phyloP scores from a whole-genome alignment of 208 protist species.

The Wallacemonas sp. region DNA sequence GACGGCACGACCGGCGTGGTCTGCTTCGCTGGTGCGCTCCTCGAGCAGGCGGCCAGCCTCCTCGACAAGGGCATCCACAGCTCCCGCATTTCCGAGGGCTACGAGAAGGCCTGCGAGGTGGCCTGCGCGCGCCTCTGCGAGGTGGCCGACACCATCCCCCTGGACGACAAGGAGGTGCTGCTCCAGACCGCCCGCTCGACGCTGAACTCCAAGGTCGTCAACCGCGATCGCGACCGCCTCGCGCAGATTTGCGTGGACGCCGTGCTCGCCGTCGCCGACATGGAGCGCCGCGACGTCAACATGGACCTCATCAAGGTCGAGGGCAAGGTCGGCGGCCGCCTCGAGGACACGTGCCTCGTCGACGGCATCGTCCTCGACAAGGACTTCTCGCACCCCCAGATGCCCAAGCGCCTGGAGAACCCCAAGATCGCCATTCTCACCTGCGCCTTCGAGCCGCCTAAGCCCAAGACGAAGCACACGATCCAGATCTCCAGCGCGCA shows the following conservation, averaged over 20 bases:
- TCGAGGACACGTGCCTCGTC: slow-evolving; percentile 98
- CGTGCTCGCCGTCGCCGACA: slow-evolving; percentile 98
- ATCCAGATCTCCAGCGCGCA: slow-evolving; percentile 96
- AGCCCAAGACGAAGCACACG: slow-evolving; percentile 99
- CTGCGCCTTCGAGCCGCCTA: slow-evolving; percentile 99
- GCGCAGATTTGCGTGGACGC: slow-evolving; percentile 99
- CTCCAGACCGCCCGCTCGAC: slow-evolving; percentile 98
- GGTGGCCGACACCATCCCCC: slow-evolving; percentile 85
- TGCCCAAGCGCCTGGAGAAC: slow-evolving; percentile 95
- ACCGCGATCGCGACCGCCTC: slow-evolving; percentile 95
- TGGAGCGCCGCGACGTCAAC: slow-evolving; percentile 99
- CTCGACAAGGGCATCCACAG: slow-evolving; percentile 99
- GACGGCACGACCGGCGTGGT: slow-evolving; percentile 99
- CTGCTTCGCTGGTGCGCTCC: slow-evolving; percentile 98
- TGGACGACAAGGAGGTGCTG: slow-evolving; percentile 91
- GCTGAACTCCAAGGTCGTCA: slow-evolving; percentile 99
- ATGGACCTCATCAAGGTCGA: slow-evolving; percentile 99
- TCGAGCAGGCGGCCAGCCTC: slow-evolving; percentile 97
- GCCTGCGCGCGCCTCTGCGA: slow-evolving; percentile 93
- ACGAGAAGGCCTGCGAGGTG: slow-evolving; percentile 97
- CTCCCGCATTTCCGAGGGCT: slow-evolving; percentile 98
- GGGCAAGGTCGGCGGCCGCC: slow-evolving; percentile 96
- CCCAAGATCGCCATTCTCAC: slow-evolving; percentile 99
- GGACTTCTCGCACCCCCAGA: slow-evolving; percentile 98
- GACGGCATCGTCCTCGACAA: slow-evolving; percentile 99